These are phyloP conservation scores for Tuber indicum DNA, from an alignment of 495 filamentous ascomycete species.

Conservation along the genomic window DNA sequence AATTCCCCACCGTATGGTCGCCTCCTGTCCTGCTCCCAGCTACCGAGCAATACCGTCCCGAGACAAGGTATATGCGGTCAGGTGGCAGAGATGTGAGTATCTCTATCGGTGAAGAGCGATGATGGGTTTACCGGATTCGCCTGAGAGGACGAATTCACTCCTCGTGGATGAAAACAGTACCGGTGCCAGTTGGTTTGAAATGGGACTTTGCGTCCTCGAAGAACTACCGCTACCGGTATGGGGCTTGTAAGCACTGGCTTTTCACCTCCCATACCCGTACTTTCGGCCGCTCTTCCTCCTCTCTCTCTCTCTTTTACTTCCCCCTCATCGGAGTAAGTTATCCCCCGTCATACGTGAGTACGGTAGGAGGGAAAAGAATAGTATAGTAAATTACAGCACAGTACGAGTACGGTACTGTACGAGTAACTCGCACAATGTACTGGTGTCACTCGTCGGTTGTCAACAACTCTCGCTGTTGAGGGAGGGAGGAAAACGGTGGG, in stretches of 20 bases:
- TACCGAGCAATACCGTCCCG: not conserved
- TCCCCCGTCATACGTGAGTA: not conserved
- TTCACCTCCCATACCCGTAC: not conserved
- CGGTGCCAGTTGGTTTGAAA: not conserved
- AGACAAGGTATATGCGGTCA: not conserved
- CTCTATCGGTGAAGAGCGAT: not conserved
- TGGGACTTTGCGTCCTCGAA: not conserved
- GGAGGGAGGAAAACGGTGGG: not conserved
- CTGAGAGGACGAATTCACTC: not conserved
- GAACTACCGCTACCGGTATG: not conserved
- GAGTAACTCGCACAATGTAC: not conserved
- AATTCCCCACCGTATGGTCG: not conserved
- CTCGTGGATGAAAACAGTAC: not conserved
- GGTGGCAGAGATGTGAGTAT: not conserved
- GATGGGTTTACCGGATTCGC: not conserved
- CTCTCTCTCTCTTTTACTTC: not conserved
- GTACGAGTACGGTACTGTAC: not conserved
- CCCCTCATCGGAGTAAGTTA: not conserved
- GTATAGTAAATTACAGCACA: not conserved
- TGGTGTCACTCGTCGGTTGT: not conserved
- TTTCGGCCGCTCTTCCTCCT: not conserved
- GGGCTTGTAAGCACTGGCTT: not conserved
- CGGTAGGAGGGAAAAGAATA: not conserved
- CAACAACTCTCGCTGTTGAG: not conserved
- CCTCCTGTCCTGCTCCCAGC: not conserved